A percentile compares a stretch with the other conserved stretches of the same genome.
These are phyloP conservation scores for Cucumis sativus DNA, from an alignment of 306 rosid species.

Conservation along the genomic window DNA sequence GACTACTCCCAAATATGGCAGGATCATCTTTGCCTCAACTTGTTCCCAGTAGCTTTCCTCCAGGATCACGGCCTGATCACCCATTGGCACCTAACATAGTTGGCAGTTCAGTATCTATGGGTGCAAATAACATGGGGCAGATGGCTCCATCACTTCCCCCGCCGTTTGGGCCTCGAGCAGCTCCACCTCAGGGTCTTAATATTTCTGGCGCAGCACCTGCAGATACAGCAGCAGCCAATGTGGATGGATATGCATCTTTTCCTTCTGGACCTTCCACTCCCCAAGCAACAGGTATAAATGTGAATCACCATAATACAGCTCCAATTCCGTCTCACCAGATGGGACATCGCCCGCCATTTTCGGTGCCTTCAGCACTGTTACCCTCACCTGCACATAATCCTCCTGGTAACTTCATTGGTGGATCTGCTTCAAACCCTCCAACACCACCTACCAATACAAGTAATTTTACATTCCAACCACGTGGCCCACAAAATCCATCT, in stretches of 20 bases:
- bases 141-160: conserved; percentile 21
- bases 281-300: conserved; percentile 6
- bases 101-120: conserved; percentile 14
- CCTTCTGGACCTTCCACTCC: conserved; percentile 10
- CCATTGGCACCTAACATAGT: conserved; percentile 23
- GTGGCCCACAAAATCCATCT: conserved; percentile 31
- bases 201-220: conserved; percentile 23
- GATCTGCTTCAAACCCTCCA: conserved; percentile 30
- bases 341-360: conserved; percentile 25
- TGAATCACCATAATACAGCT: conserved; percentile 9
- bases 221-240: conserved; percentile 19
- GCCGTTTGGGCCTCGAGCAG: conserved; percentile 21
- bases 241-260: conserved; percentile 12
- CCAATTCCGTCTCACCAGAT: conserved; percentile 32
- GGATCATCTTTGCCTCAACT: conserved; percentile 35
- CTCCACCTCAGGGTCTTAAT: conserved; percentile 26
- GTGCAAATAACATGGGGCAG: conserved; percentile 38
- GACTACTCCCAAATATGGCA: conserved; percentile 14
- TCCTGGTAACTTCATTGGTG: conserved; percentile 22
- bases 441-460: conserved; percentile 48
- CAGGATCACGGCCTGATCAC: conserved; percentile 25
- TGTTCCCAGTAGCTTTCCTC: conserved; percentile 25
- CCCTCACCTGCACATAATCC: conserved; percentile 20
- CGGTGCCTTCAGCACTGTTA: conserved; percentile 16
- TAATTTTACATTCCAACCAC: conserved; percentile 59